Conservation (phyloP, 352 stramenopile genomes). For the Blastocystis sp. region DNA sequence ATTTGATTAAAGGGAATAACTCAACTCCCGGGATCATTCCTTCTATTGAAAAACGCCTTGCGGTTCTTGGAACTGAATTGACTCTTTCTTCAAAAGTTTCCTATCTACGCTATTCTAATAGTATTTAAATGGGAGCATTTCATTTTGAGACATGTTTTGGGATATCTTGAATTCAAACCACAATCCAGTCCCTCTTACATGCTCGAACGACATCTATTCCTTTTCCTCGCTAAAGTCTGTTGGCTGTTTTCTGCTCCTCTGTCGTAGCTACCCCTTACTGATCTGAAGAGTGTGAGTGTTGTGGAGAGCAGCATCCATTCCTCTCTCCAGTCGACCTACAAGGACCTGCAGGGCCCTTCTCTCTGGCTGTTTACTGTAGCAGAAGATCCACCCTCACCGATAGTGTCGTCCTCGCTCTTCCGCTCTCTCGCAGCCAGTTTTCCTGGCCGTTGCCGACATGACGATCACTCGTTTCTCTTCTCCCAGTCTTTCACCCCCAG, state of each 20-base stretch:
- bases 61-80: neutral
- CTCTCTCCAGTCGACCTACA: neutral
- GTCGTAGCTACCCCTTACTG: neutral
- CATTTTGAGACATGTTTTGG: neutral
- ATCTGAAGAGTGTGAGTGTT: neutral
- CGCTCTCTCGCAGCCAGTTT: neutral
- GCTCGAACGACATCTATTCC: neutral
- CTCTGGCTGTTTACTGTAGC: neutral
- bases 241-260: neutral
- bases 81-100: neutral
- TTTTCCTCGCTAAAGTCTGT: neutral
- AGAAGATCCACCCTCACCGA: neutral
- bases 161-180: neutral
- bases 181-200: neutral
- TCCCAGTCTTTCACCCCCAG: neutral
- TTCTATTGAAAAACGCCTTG: constrained; percentile 19
- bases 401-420: neutral
- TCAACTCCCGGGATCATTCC: constrained; percentile 30
- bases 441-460: neutral
- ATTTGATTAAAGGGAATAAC: neutral
- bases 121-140: neutral
- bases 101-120: neutral
- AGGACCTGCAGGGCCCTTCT: neutral
- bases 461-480: neutral
- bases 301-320: neutral